Base-by-base conservation (phyloP, 2,329 filamentous ascomycete genomes). In the Pezicula neosporulosa region DNA sequence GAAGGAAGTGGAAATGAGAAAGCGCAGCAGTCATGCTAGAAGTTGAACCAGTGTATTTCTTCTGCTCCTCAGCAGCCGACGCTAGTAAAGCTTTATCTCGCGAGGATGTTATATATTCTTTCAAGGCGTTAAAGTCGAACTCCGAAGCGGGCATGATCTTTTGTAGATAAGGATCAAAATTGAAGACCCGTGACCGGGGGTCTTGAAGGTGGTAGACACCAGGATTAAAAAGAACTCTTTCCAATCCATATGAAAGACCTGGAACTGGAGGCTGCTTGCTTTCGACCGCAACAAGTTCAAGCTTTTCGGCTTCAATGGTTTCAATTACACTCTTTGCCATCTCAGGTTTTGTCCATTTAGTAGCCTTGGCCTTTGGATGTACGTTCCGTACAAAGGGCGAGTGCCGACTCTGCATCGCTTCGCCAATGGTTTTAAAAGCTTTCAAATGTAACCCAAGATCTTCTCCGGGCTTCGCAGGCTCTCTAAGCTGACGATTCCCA, bases 161-260 rank as follows among this genome's bases (percentile, higher is more conserved):
- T 54, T 91, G 83, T 18, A 99, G 78, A 64, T 97, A 97, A 0
- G 95, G 94, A 65, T 99, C 93, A 63, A 99, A 99, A 67, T 99
- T 99, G 77, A 85, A 99, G 6, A 97, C 90, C 16, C 85, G 81
- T 37, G 93, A 91, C 52, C 90, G 82, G 21, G 87, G 85, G 67
- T 99, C 94, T 69, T 96, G 92, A 47, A 99, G 80, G 47, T 90
- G 86, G 67, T 97, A 96, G 36, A 97, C 89, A 19, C 94, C 92
- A 2, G 87, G 87, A 63, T 97, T 99, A 78, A 99, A 99, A 3
- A 99, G 74, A n/a, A 95, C 93, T 38, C 66, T 60, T 48, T 68
- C 66, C 28, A 68, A 51, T 9, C 65, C 65, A 51, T 67, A 66
- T 10, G 63, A 60, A 24, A 68, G 48, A 13, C 48, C 52, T 43